These are phyloP conservation scores for Pterulicium gracile DNA, from an alignment of 1,284 basidiomycete species.

Conservation along the genomic window DNA sequence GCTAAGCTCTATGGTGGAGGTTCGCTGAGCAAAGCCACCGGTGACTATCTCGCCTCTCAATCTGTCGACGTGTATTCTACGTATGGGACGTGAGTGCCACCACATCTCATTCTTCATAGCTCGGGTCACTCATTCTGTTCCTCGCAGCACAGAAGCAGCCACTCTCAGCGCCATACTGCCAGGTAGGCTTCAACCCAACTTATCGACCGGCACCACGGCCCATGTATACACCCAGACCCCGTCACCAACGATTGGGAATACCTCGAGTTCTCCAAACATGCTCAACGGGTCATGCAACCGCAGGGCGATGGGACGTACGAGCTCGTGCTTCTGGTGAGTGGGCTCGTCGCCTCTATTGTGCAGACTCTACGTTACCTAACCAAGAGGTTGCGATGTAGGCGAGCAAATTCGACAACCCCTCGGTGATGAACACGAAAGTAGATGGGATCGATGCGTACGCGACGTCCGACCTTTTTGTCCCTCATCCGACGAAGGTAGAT, in stretches of 20 bases:
- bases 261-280: conserved; percentile 10
- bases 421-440: conserved; percentile 10
- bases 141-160: conserved; percentile 14
- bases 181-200: conserved; percentile 6
- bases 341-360: neutral
- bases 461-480: neutral
- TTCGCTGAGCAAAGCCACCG: conserved; percentile 14
- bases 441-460: neutral
- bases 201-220: neutral
- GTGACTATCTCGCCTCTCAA: conserved; percentile 13
- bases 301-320: conserved; percentile 12
- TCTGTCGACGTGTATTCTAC: conserved; percentile 13
- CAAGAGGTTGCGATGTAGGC: conserved; percentile 5
- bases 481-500: neutral
- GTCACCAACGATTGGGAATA: conserved; percentile 16
- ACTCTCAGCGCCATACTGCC: conserved; percentile 12
- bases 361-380: conserved; percentile 8
- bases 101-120: no score
- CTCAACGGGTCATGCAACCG: conserved; percentile 9
- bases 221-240: conserved; percentile 6
- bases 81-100: no score
- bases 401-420: conserved; percentile 1
- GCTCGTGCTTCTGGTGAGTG: conserved; percentile 10
- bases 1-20: conserved; percentile 15
- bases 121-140: no score